Conservation (phyloP, 345 rosid genomes). For the Gossypium ekmanianum region DNA sequence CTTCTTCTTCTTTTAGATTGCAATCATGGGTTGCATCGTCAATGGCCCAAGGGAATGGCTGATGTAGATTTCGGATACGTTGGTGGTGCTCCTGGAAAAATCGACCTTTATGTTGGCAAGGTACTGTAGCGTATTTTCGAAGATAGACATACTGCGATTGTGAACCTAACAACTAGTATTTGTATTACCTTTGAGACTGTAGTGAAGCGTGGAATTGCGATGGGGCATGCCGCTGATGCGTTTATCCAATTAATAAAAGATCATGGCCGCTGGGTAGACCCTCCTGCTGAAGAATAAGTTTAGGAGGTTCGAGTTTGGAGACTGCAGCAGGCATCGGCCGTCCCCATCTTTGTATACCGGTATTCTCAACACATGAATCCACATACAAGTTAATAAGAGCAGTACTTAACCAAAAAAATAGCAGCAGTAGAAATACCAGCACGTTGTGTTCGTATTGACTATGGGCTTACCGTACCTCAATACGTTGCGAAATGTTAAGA, state of each 20-base stretch:
- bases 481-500: no score
- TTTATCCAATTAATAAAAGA: constrained; percentile 87
- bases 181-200: constrained; percentile 55
- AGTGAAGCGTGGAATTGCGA: constrained; percentile 86
- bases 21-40: constrained; percentile 97
- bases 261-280: constrained; percentile 51
- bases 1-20: constrained; percentile 46
- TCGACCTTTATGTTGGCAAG: constrained; percentile 94
- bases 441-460: no score
- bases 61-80: constrained; percentile 98
- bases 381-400: not conserved
- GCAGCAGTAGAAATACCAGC: not conserved
- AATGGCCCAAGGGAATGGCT: constrained; percentile 99
- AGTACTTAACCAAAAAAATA: no score
- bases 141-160: not conserved
- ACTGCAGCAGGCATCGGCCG: not conserved
- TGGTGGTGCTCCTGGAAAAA: constrained; percentile 97
- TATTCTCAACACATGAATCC: not conserved
- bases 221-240: constrained; percentile 80
- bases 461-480: no score
- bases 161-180: constrained; percentile 9
- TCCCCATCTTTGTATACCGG: not conserved
- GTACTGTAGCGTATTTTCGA: constrained; percentile 24
- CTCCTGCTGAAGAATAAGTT: not conserved
- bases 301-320: not conserved